Evolutionary conservation across 148 eudicot genomes (phyloP).

Genomic region (Camellia japonica): DNA sequence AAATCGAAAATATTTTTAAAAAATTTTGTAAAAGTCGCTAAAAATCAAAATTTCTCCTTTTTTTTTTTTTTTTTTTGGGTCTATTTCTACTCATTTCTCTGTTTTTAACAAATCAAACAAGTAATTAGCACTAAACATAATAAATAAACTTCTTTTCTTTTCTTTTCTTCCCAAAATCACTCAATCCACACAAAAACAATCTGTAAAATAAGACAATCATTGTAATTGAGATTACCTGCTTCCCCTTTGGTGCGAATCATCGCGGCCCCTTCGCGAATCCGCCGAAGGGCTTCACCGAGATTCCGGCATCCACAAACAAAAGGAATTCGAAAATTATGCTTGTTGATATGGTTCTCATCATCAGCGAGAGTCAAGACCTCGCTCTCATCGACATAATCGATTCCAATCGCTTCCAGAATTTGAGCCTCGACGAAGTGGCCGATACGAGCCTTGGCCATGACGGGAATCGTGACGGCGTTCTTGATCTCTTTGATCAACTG

Average conservation of each 20-base stretch:
- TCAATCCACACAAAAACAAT: too few relatives aligned
- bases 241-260: conserved; percentile 93
- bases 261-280: conserved; percentile 85
- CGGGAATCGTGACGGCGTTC: conserved; percentile 80
- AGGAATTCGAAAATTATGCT: conserved; percentile 80
- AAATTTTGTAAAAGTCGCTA: too few relatives aligned
- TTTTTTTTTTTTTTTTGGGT: too few relatives aligned
- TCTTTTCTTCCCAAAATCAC: too few relatives aligned
- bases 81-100: too few relatives aligned
- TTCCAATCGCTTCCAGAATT: conserved; percentile 70
- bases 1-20: too few relatives aligned
- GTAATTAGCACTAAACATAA: too few relatives aligned
- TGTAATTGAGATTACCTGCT: conserved; percentile 23
- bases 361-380: conserved; percentile 81
- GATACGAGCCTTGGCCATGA: conserved; percentile 87
- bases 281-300: conserved; percentile 74
- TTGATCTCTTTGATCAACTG: conserved; percentile 84
- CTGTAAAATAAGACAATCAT: too few relatives aligned
- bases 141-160: too few relatives aligned
- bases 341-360: conserved; percentile 78
- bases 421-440: conserved; percentile 95
- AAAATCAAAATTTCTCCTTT: too few relatives aligned
- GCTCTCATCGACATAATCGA: conserved; percentile 81
- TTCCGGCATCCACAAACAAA: conserved; percentile 90
- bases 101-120: too few relatives aligned